These are phyloP conservation scores for Chrysopogon serrulatus DNA, from an alignment of 176 grass and related monocot species.

Conservation along the genomic window DNA sequence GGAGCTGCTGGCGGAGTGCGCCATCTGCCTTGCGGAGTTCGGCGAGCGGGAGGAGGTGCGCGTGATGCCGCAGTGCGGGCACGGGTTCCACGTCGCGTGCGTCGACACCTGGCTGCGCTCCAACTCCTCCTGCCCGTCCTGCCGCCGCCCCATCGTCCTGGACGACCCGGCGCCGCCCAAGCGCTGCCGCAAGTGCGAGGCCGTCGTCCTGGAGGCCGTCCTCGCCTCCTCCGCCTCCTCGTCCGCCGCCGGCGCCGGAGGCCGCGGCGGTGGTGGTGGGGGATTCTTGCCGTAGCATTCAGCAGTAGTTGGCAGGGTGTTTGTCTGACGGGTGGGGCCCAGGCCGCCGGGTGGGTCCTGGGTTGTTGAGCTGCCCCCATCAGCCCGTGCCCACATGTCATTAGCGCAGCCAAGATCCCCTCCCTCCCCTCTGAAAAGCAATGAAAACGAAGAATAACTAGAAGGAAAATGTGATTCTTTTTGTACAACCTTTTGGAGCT, in stretches of 20 bases:
- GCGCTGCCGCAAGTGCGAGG: slow-evolving; percentile 69
- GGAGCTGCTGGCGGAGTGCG: slow-evolving; percentile 36
- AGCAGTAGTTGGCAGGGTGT: neutral
- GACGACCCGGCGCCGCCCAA: slow-evolving; percentile 37
- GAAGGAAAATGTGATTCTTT: slow-evolving; percentile 21
- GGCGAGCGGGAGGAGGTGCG: slow-evolving; percentile 64
- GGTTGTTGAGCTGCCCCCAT: slow-evolving; percentile 34
- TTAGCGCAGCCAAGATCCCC: slow-evolving; percentile 7
- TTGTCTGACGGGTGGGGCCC: slow-evolving; percentile 12
- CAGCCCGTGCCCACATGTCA: slow-evolving; percentile 24
- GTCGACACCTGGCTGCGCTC: slow-evolving; percentile 69
- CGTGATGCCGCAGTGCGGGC: slow-evolving; percentile 79
- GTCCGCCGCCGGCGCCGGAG: neutral
- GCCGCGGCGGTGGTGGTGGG: slow-evolving; percentile 17
- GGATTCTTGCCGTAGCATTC: slow-evolving; percentile 75
- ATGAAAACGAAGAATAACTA: slow-evolving; percentile 32
- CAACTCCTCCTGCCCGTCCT: slow-evolving; percentile 70
- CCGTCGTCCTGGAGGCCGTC: slow-evolving; percentile 38
- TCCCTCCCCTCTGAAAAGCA: no score
- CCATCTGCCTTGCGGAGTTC: slow-evolving; percentile 63
- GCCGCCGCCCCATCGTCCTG: slow-evolving; percentile 65
- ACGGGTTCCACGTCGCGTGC: slow-evolving; percentile 70
- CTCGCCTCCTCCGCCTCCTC: slow-evolving; percentile 26
- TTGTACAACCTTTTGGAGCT: slow-evolving; percentile 16
- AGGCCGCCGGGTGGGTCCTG: neutral